These are phyloP conservation scores for Boeremia exigua DNA, from an alignment of 2,329 filamentous ascomycete species.

Conservation along the genomic window DNA sequence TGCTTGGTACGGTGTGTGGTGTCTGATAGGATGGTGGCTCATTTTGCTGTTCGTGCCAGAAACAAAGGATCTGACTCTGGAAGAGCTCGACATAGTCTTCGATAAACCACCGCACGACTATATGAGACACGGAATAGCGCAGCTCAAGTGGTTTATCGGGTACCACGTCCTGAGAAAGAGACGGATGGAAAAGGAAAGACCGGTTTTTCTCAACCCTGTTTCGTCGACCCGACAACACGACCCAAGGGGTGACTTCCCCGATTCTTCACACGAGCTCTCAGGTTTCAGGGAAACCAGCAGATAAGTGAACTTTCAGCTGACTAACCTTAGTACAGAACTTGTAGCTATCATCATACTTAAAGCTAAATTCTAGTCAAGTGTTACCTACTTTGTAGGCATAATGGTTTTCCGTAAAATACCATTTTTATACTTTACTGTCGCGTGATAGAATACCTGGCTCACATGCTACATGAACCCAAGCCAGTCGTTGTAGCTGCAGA, in stretches of 20 bases:
- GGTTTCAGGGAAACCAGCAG: no score
- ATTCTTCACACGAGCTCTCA: background rate
- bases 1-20: conserved; percentile 61
- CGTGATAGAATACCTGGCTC: no score
- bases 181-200: background rate
- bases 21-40: conserved; percentile 58
- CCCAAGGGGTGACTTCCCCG: background rate
- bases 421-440: no score
- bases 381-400: no score
- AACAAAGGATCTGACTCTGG: conserved; percentile 49
- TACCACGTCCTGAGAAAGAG: conserved; percentile 28
- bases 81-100: conserved; percentile 52
- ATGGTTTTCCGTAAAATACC: no score
- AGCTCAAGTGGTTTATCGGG: conserved; percentile 44
- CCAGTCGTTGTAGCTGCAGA: no score
- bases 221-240: background rate
- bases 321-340: no score
- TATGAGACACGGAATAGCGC: conserved; percentile 32
- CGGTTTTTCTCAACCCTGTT: background rate
- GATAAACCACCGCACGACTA: conserved; percentile 53
- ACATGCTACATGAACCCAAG: no score
- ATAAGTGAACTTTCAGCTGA: no score
- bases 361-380: no score
- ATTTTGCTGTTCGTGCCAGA: conserved; percentile 59
- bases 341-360: no score